phyloP scores from a whole-genome alignment of 2,329 filamentous ascomycete species.

The Neopestalotiopsis sp. region DNA sequence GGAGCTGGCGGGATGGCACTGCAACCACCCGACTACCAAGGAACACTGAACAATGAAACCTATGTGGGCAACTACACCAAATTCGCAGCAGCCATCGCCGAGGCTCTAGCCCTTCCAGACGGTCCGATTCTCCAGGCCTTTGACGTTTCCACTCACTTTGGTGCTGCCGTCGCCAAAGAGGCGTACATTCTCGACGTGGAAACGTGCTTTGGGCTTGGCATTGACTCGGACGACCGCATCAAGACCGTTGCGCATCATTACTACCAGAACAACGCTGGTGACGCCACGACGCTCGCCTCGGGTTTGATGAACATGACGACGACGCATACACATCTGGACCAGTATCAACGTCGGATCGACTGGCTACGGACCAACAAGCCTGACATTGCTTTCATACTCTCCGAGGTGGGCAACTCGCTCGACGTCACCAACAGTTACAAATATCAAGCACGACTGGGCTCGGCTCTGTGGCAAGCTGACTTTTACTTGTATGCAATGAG shows the following conservation, averaged over 20 bases:
- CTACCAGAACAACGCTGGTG: constrained; percentile 40
- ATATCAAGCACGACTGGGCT: constrained; percentile 41
- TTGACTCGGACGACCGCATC: constrained; percentile 37
- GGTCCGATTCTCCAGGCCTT: constrained; percentile 42
- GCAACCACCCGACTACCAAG: constrained; percentile 40
- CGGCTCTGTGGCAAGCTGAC: constrained; percentile 43
- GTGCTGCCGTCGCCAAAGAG: constrained; percentile 25
- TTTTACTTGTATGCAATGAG: constrained; percentile 42
- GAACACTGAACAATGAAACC: constrained; percentile 37
- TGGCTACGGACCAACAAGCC: constrained; percentile 39
- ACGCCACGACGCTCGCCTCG: constrained; percentile 33
- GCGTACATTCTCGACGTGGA: constrained; percentile 35
- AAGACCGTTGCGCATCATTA: constrained; percentile 45
- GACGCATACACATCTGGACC: constrained; percentile 36
- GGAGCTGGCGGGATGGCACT: constrained; percentile 34
- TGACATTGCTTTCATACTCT: constrained; percentile 39
- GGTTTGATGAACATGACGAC: constrained; percentile 37
- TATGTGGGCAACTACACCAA: constrained; percentile 43
- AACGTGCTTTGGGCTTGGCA: constrained; percentile 38
- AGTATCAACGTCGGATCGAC: constrained; percentile 35
- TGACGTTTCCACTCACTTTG: constrained; percentile 37
- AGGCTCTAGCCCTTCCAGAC: constrained; percentile 31
- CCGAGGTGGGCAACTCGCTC: constrained; percentile 43
- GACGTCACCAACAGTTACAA: constrained; percentile 36
- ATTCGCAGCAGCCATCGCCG: constrained; percentile 37